Conservation (phyloP, 1,284 basidiomycete species). For the Bjerkandera adusta region DNA sequence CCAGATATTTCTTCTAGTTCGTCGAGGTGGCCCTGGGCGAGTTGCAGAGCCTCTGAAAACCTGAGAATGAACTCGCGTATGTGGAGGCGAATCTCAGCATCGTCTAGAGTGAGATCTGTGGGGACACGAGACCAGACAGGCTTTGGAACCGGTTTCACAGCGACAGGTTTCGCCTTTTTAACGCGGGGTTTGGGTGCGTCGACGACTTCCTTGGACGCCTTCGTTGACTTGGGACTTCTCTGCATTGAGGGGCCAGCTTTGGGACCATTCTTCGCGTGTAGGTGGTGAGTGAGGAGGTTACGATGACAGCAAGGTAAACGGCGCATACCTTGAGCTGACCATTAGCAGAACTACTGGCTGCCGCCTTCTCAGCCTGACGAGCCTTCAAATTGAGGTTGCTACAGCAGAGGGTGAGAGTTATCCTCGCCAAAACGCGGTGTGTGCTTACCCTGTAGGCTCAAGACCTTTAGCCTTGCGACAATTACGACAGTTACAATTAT, state of each 20-base stretch:
- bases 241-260: conserved; percentile 23
- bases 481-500: conserved; percentile 59
- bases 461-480: conserved; percentile 65
- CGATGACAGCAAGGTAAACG: background rate
- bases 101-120: conserved; percentile 40
- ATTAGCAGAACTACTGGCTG: too few relatives aligned
- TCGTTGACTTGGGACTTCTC: conserved; percentile 27
- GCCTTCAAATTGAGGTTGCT: conserved; percentile 10
- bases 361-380: conserved; percentile 34
- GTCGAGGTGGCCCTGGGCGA: conserved; percentile 54
- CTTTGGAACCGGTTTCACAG: conserved; percentile 27
- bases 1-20: conserved; percentile 62
- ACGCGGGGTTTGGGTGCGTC: conserved; percentile 26
- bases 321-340: too few relatives aligned
- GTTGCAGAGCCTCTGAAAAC: conserved; percentile 53
- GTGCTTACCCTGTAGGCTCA: conserved; percentile 52
- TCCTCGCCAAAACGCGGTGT: background rate
- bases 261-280: too few relatives aligned
- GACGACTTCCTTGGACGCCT: too few relatives aligned
- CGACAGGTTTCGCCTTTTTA: conserved; percentile 25
- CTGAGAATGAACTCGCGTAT: conserved; percentile 73
- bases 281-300: too few relatives aligned
- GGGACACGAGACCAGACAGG: conserved; percentile 49
- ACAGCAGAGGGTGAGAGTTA: background rate
- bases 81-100: conserved; percentile 59